Conservation (phyloP, 306 rosid genomes). For the Fagus sylvatica region DNA sequence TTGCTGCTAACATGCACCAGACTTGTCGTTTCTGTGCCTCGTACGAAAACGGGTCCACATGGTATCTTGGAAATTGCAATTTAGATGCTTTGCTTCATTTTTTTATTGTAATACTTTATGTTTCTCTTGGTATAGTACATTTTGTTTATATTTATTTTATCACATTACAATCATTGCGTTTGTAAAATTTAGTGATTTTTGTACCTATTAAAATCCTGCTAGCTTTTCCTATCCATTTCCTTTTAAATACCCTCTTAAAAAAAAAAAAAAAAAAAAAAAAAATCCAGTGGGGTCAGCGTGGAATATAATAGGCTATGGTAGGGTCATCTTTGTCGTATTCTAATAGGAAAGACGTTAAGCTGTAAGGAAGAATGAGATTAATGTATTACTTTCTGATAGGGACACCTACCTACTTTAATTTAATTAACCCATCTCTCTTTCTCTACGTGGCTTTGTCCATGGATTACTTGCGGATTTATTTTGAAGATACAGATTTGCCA, state of each 20-base stretch:
- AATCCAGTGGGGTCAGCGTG: not conserved
- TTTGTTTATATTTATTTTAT: not conserved
- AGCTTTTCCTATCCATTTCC: constrained; percentile 3
- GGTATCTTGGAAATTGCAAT: constrained; percentile 2
- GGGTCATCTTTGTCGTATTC: not conserved
- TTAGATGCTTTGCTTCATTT: not conserved
- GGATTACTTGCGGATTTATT: too few relatives aligned
- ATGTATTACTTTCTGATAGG: constrained; percentile 26
- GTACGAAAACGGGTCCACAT: constrained; percentile 23
- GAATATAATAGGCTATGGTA: not conserved
- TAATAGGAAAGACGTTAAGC: not conserved
- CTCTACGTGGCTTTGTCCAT: not conserved
- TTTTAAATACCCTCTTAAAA: not conserved
- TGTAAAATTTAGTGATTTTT: not conserved
- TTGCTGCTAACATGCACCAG: constrained; percentile 10
- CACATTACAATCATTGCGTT: constrained; percentile 14
- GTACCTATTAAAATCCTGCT: not conserved
- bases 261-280: too few relatives aligned
- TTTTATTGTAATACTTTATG: not conserved
- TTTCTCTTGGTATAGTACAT: not conserved
- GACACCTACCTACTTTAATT: constrained; percentile 22
- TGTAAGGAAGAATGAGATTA: not conserved
- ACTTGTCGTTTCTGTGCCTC: constrained; percentile 38
- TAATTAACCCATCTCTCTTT: not conserved
- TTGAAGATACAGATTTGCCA: too few relatives aligned